phyloP scores from a whole-genome alignment of 2,329 filamentous ascomycete genomes.

The Penicillium sp. region DNA sequence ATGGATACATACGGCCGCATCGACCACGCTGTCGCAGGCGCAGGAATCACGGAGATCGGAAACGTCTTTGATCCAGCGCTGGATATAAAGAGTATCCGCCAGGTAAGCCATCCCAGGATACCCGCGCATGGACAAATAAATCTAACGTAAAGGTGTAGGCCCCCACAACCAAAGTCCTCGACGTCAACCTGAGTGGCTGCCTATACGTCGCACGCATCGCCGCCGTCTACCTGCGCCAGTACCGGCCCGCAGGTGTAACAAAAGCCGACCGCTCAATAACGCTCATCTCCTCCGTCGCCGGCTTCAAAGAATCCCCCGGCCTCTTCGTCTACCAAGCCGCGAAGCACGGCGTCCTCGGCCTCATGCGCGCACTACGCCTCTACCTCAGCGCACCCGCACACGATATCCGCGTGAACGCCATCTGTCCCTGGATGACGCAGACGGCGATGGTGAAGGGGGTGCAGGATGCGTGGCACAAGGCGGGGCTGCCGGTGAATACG shows the following conservation, averaged over 20 bases:
- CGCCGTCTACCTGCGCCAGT: conserved; percentile 54
- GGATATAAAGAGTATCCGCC: conserved; percentile 50
- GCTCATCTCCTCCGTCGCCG: conserved; percentile 52
- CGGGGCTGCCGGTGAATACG: conserved; percentile 45
- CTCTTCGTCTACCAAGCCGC: conserved; percentile 53
- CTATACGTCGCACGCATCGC: conserved; percentile 58
- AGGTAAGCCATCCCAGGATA: conserved; percentile 30
- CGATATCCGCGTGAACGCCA: conserved; percentile 49
- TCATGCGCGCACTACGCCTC: conserved; percentile 52
- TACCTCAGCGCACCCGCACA: conserved; percentile 39
- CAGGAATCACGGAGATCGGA: conserved; percentile 52
- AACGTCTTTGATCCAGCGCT: conserved; percentile 53
- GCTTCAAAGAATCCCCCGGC: conserved; percentile 55
- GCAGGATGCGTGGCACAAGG: conserved; percentile 40
- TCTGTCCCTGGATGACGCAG: conserved; percentile 52
- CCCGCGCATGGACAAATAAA: background rate
- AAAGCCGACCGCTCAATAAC: conserved; percentile 47
- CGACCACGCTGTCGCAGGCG: conserved; percentile 56
- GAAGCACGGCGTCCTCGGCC: conserved; percentile 56
- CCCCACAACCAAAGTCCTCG: conserved; percentile 44
- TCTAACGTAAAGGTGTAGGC: conserved; percentile 23
- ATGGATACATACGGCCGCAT: conserved; percentile 50
- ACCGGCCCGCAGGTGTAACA: conserved; percentile 21
- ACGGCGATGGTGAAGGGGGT: conserved; percentile 39
- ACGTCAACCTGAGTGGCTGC: conserved; percentile 55